A percentile compares a stretch with the other conserved stretches of the same genome.
These are phyloP conservation scores for Paramecium caudatum DNA, from an alignment of 73 alveolate genomes.

Conservation along the genomic window DNA sequence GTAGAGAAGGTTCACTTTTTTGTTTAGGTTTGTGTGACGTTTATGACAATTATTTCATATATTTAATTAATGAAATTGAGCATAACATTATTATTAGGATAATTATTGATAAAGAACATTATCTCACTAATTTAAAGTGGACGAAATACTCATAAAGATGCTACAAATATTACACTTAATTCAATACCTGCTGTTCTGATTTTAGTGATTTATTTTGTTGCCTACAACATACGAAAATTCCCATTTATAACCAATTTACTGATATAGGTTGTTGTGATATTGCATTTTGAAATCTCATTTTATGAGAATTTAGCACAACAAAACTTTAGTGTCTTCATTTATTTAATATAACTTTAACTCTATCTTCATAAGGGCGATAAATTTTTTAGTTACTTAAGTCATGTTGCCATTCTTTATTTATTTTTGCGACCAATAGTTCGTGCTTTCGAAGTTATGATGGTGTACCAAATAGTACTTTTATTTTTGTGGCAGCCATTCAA, in stretches of 20 bases:
- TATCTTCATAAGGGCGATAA: not conserved
- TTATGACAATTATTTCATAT: slow-evolving; percentile 15
- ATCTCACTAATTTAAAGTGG: not conserved
- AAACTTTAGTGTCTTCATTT: slow-evolving; percentile 27
- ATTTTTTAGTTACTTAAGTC: slow-evolving; percentile 1
- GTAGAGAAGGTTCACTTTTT: slow-evolving; percentile 56
- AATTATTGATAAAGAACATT: slow-evolving; percentile 5
- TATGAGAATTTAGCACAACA: slow-evolving; percentile 16
- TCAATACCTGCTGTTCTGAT: not conserved
- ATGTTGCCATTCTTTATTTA: not conserved
- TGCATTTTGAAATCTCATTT: slow-evolving; percentile 20
- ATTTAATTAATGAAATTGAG: not conserved
- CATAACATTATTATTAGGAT: slow-evolving; percentile 16
- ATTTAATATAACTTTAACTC: not conserved
- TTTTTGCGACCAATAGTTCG: not conserved
- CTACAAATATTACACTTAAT: not conserved
- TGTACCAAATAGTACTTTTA: not conserved
- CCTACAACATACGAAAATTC: not conserved
- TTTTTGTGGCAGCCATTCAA: slow-evolving; percentile 11
- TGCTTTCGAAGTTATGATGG: not conserved
- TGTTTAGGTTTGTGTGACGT: slow-evolving; percentile 22
- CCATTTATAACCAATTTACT: not conserved
- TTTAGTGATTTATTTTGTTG: not conserved
- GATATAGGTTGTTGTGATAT: not conserved
- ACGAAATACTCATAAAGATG: not conserved